phyloP scores from a whole-genome alignment of 495 filamentous ascomycete species.

The Penicillium cinerascens region DNA sequence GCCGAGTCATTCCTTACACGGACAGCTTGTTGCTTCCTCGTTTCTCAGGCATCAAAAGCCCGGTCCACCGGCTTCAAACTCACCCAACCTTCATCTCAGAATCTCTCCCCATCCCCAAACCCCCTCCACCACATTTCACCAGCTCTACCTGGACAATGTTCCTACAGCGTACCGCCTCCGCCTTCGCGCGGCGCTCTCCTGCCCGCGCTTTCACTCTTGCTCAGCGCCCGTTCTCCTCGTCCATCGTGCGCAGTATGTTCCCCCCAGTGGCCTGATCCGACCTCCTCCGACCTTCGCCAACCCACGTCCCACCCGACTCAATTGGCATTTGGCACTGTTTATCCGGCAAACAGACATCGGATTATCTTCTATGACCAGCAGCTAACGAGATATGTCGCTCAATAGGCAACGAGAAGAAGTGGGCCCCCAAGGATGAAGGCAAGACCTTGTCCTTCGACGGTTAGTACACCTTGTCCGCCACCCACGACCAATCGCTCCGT shows the following conservation, averaged over 20 bases:
- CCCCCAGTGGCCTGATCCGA: conserved; percentile 24
- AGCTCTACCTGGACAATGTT: conserved; percentile 60
- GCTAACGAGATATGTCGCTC: conserved; percentile 29
- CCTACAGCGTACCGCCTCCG: conserved; percentile 73
- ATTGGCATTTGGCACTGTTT: conserved; percentile 13
- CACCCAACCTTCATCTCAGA: conserved; percentile 40
- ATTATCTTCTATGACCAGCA: not conserved
- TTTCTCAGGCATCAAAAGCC: conserved; percentile 18
- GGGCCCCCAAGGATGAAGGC: conserved; percentile 34
- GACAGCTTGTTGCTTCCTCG: no score
- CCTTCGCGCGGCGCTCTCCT: conserved; percentile 67
- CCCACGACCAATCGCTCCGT: conserved; percentile 14
- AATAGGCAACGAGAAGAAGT: conserved; percentile 38
- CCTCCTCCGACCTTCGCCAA: conserved; percentile 20
- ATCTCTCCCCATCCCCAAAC: conserved; percentile 32
- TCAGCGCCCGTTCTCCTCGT: conserved; percentile 47
- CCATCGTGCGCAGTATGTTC: conserved; percentile 47
- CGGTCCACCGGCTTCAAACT: conserved; percentile 49
- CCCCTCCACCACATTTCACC: conserved; percentile 23
- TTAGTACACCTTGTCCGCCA: conserved; percentile 23
- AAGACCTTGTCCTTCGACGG: conserved; percentile 47
- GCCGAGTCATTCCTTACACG: no score
- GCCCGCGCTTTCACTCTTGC: conserved; percentile 49
- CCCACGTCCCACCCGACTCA: conserved; percentile 11
- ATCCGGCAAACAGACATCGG: not conserved